phyloP scores from a whole-genome alignment of 139 green algal genomes.

The Picochlorum sp. region DNA sequence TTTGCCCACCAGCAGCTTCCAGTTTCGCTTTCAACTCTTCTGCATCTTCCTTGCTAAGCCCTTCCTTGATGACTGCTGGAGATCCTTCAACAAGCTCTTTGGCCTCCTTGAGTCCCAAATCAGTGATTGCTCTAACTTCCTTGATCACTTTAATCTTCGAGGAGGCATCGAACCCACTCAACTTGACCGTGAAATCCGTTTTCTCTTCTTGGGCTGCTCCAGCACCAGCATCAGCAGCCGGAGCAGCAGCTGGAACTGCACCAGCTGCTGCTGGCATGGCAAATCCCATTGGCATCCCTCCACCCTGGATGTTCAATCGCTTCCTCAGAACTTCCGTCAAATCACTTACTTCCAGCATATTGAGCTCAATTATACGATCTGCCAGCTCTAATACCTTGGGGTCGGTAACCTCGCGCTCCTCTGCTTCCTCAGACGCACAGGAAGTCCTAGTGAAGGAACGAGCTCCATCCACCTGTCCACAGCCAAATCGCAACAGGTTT shows the following conservation, averaged over 20 bases:
- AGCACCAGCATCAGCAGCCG: background rate
- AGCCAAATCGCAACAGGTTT: too few relatives aligned
- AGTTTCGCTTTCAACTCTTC: slow-evolving; percentile 88
- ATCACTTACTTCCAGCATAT: slow-evolving; percentile 64
- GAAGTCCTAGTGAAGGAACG: background rate
- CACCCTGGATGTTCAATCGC: slow-evolving; percentile 49
- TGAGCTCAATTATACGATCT: slow-evolving; percentile 59
- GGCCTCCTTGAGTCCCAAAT: slow-evolving; percentile 93
- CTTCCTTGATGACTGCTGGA: slow-evolving; percentile 78
- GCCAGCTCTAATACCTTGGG: slow-evolving; percentile 45
- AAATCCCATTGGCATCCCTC: slow-evolving; percentile 39
- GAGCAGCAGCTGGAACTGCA: background rate
- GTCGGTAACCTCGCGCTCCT: slow-evolving; percentile 28
- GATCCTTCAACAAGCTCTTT: slow-evolving; percentile 97
- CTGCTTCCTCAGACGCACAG: background rate
- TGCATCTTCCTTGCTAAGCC: slow-evolving; percentile 89
- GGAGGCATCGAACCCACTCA: slow-evolving; percentile 81
- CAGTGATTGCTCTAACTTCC: slow-evolving; percentile 86
- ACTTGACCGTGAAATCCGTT: slow-evolving; percentile 92
- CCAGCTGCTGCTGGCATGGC: slow-evolving; percentile 20
- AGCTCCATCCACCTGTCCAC: background rate
- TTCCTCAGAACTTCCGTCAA: slow-evolving; percentile 64
- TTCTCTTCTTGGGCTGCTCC: slow-evolving; percentile 57
- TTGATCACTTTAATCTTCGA: slow-evolving; percentile 99
- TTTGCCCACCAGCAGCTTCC: slow-evolving; percentile 36